Evolutionary conservation across 2,329 filamentous ascomycete genomes (phyloP).

Genomic region (Aulographum hederae): DNA sequence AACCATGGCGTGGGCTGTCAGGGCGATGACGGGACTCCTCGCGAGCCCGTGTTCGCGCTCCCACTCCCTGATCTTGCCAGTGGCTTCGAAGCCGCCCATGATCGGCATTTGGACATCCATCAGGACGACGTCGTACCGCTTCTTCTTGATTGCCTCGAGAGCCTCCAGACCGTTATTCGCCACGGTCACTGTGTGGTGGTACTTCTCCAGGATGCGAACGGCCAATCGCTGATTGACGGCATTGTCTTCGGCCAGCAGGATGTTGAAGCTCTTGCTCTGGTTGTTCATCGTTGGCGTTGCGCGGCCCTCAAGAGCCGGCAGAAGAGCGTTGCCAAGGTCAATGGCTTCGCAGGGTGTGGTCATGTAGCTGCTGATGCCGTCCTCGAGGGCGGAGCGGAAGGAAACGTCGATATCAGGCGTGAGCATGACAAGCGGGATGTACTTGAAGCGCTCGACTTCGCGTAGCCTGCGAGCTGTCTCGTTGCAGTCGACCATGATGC

Average conservation of each 20-base stretch:
- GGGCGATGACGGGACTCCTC: slow-evolving; percentile 84
- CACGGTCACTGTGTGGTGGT: slow-evolving; percentile 82
- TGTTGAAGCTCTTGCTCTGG: slow-evolving; percentile 88
- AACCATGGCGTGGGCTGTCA: slow-evolving; percentile 97
- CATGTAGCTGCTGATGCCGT: slow-evolving; percentile 98
- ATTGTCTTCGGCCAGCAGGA: slow-evolving; percentile 91
- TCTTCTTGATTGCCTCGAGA: slow-evolving; percentile 77
- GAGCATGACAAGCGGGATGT: slow-evolving; percentile 84
- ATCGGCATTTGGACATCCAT: slow-evolving; percentile 99
- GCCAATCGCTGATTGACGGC: slow-evolving; percentile 91
- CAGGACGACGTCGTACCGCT: slow-evolving; percentile 86
- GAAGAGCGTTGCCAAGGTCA: slow-evolving; percentile 88
- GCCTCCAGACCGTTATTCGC: slow-evolving; percentile 92
- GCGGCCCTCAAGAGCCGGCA: slow-evolving; percentile 83
- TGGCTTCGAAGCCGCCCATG: slow-evolving; percentile 97
- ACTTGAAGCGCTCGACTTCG: slow-evolving; percentile 89
- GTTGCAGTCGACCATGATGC: slow-evolving; percentile 88
- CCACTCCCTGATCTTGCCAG: slow-evolving; percentile 88
- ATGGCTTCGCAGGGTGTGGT: slow-evolving; percentile 89
- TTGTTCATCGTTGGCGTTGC: slow-evolving; percentile 83
- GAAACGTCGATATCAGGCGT: slow-evolving; percentile 80
- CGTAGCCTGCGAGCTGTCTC: slow-evolving; percentile 73
- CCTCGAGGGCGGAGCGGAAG: slow-evolving; percentile 80
- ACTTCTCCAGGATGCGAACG: slow-evolving; percentile 94
- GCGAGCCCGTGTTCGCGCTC: slow-evolving; percentile 65